Evolutionary conservation across 2,329 filamentous ascomycete genomes (phyloP).

Genomic region (Nigrograna mackinnonii): DNA sequence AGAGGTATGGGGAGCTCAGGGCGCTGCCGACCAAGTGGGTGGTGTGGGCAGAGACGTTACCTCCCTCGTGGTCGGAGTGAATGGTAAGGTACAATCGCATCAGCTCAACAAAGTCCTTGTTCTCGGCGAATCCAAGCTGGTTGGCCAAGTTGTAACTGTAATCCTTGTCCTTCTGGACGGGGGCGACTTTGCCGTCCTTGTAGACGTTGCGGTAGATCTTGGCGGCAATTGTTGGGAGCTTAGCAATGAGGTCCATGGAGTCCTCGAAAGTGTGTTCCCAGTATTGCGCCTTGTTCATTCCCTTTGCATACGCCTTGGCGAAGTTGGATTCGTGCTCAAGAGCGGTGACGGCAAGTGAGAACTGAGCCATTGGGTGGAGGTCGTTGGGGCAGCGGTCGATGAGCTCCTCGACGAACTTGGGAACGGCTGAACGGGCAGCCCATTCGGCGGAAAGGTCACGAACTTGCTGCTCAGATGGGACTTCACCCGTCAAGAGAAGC

Average conservation of each 20-base stretch:
- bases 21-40: constrained; percentile 97
- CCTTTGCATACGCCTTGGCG: constrained; percentile 98
- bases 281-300: constrained; percentile 99
- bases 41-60: constrained; percentile 97
- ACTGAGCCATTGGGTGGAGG: constrained; percentile 99
- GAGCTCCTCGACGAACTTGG: constrained; percentile 98
- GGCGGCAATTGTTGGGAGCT: constrained; percentile 96
- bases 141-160: constrained; percentile 99
- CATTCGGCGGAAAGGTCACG: constrained; percentile 97
- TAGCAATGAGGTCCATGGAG: constrained; percentile 99
- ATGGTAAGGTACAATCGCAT: constrained; percentile 99
- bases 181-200: constrained; percentile 98
- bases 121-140: constrained; percentile 94
- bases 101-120: constrained; percentile 96
- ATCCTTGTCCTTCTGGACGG: constrained; percentile 98
- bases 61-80: constrained; percentile 99
- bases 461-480: constrained; percentile 97
- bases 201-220: constrained; percentile 99
- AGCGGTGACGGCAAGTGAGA: constrained; percentile 95
- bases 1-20: constrained; percentile 96
- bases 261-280: constrained; percentile 99
- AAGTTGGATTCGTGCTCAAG: constrained; percentile 98
- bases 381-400: constrained; percentile 99
- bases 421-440: constrained; percentile 95
- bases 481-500: constrained; percentile 97